Evolutionary conservation across 441 rosid species (phyloP), one percentile per base, ranked within the genome.

Genomic region (Gossypium aridum): DNA sequence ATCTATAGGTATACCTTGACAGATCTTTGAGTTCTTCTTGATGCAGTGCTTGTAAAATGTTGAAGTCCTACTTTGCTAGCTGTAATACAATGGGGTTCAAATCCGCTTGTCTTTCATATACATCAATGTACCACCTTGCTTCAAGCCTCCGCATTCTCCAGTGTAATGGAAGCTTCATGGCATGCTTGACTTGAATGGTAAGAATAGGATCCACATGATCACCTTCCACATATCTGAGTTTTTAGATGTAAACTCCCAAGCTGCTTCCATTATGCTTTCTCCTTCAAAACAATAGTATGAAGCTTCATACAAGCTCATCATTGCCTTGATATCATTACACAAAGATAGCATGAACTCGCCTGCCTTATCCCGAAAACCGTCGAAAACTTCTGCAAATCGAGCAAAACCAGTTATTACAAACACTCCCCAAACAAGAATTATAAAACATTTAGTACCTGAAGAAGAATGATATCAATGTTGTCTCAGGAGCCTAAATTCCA

Each of bases 51-150:
- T 88, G 88, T 66, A 80, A 78, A 16, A 57, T 31, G 22, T 85
- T 88, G 72, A 85, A 86, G 68, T 88, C 77, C 16, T 77, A 69
- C 73, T 80, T 83, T 9, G 89, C 82, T 23, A 84, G 77, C 28
- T 77, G 75, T 7, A 86, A 23, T n/a, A 86, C 14, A 16, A 2
- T 14, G 28, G 14, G 31, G 25, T 77, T 63, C 55, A 1, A 47
- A 23, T 80, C 10, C 4, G 14, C 54, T 2, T 53, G 26, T 5
- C 75, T 53, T 51, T 78, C 74, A 7, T 75, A 68, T 2, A 19
- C 6, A 7, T 72, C 59, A 4, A 86, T 79, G 13, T 76, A 82
- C 89, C 89, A 82, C 51, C 76, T 81, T n/a, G 83, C 82, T 14
- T 86, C 86, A 10, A 80, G 79, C 83, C 89, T 83, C 1, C 25